Conservation (phyloP, 2,329 filamentous ascomycete genomes). For the Cercospora citrullina region DNA sequence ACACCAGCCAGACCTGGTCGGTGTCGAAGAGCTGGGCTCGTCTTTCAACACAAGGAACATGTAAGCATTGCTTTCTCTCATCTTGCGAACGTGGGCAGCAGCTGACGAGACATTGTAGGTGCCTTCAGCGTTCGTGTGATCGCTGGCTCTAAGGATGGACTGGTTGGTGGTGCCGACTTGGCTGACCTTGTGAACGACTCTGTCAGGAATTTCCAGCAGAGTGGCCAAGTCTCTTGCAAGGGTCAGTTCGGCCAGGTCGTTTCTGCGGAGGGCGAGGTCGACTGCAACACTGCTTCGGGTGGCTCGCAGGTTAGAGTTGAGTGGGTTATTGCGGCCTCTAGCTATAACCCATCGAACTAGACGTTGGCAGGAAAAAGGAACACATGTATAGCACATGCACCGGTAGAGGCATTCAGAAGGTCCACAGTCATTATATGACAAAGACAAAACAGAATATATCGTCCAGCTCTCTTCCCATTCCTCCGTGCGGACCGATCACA, state of each 20-base stretch:
- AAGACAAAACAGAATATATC: not conserved
- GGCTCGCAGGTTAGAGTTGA: slow-evolving; percentile 6
- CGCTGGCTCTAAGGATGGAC: not conserved
- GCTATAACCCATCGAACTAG: slow-evolving; percentile 17
- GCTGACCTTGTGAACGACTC: slow-evolving; percentile 13
- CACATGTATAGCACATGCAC: not conserved
- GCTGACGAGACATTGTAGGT: not conserved
- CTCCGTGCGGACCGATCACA: no score
- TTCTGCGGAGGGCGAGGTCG: slow-evolving; percentile 13
- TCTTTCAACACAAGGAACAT: slow-evolving; percentile 1
- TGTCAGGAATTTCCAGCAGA: not conserved
- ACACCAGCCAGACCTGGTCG: not conserved
- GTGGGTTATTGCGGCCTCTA: slow-evolving; percentile 8
- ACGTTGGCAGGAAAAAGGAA: not conserved
- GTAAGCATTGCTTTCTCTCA: not conserved
- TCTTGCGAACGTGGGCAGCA: no score
- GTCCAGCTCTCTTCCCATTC: not conserved
- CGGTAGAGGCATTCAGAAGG: not conserved
- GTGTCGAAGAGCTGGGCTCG: slow-evolving; percentile 12
- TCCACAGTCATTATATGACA: not conserved
- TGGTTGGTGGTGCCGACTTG: slow-evolving; percentile 15
- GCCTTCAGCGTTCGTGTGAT: slow-evolving; percentile 16
- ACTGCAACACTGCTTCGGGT: not conserved
- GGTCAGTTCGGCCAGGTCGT: slow-evolving; percentile 7
- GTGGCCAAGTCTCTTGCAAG: not conserved